A percentile compares a stretch with the other conserved stretches of the same genome.
These are phyloP conservation scores for Aspergillus calidoustus DNA, from an alignment of 2,329 filamentous ascomycete species.

Conservation along the genomic window DNA sequence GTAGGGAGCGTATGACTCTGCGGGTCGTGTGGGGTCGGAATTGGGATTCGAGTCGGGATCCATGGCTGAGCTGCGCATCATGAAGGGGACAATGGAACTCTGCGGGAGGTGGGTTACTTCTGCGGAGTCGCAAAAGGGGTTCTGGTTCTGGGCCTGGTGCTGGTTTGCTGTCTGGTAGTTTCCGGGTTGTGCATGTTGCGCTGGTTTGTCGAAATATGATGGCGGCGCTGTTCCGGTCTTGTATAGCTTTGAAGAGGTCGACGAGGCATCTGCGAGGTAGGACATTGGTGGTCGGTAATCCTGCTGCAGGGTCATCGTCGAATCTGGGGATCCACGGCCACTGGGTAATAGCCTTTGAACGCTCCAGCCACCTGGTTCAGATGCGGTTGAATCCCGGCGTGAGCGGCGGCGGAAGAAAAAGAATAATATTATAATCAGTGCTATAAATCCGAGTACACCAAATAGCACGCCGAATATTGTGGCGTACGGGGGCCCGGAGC, in stretches of 20 bases:
- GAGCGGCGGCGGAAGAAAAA: constrained; percentile 28
- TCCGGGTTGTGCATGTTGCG: neutral
- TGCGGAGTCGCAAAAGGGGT: constrained; percentile 25
- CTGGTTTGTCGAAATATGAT: neutral
- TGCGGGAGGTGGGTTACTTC: constrained; percentile 7
- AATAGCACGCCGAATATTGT: constrained; percentile 36
- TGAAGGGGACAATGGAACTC: neutral
- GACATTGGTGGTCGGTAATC: constrained; percentile 20
- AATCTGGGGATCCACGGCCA: constrained; percentile 20
- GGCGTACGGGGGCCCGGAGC: constrained; percentile 19
- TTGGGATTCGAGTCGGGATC: neutral
- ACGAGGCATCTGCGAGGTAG: constrained; percentile 17
- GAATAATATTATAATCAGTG: constrained; percentile 30
- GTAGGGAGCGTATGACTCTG: constrained; percentile 1
- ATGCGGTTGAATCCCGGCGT: neutral
- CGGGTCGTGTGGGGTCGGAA: neutral
- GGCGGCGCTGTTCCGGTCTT: constrained; percentile 1
- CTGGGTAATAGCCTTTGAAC: constrained; percentile 24
- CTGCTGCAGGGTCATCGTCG: constrained; percentile 24
- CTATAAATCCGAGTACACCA: constrained; percentile 31
- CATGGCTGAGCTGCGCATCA: constrained; percentile 11
- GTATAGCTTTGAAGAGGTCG: constrained; percentile 16
- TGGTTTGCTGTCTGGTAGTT: neutral
- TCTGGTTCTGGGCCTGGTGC: constrained; percentile 11
- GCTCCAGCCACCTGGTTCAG: neutral